Percentiles rank a stretch among this genome's conserved stretches.
These are phyloP conservation scores for Selaginella moellendorffii DNA, from an alignment of 75 land plant species.

Conservation along the genomic window DNA sequence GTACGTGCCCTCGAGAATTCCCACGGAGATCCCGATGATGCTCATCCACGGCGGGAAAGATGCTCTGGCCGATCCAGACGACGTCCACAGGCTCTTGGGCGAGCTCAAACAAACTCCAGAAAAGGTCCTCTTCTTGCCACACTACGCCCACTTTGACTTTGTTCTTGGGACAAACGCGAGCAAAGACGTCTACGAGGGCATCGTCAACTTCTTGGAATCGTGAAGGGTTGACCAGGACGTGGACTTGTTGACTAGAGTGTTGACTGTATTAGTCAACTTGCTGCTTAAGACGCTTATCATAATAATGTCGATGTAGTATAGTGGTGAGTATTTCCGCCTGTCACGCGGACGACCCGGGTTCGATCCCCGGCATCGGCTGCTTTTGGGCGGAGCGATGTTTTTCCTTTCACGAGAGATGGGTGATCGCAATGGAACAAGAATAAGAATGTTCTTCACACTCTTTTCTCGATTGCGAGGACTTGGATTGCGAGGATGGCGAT, in stretches of 20 bases:
- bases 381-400: no score
- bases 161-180: conserved; percentile 11
- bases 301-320: conserved; percentile 3
- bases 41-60: conserved; percentile 5
- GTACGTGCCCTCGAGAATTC: not conserved
- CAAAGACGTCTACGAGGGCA: not conserved
- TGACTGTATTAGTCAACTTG: no score
- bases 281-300: no score
- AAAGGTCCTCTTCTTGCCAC: not conserved
- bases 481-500: no score
- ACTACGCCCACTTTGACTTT: conserved; percentile 15
- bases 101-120: not conserved
- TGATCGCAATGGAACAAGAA: no score
- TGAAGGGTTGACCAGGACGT: no score
- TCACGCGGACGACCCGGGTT: conserved; percentile 1
- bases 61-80: conserved; percentile 2
- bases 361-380: conserved; percentile 4
- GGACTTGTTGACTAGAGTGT: no score
- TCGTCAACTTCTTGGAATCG: not conserved
- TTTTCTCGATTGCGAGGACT: no score
- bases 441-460: no score
- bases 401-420: no score
- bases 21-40: not conserved
- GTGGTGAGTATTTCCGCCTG: conserved; percentile 2
- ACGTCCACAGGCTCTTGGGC: not conserved